Evolutionary conservation across 1,284 basidiomycete genomes (phyloP), one percentile per base, ranked within the genome.

Genomic region (Exobasidium rhododendri): DNA sequence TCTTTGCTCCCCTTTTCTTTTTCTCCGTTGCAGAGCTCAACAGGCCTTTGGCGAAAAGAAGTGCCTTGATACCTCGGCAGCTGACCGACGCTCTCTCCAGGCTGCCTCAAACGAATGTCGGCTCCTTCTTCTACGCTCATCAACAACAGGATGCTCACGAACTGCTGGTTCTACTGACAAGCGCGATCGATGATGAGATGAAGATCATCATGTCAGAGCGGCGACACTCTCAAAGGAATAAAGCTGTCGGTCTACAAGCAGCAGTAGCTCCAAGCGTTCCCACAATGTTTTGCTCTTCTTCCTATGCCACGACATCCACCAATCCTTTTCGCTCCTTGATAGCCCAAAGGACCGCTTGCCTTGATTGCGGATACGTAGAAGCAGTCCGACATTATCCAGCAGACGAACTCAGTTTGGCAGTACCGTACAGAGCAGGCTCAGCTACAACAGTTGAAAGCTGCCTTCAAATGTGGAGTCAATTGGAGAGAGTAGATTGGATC

Each of bases 121-220:
- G 75, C 6, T 67, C 71, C 10, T 67, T 79, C 14, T 60, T 77
- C 2, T 66, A 65, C 0, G 77, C 77, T 3, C 77, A 78, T 22
- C 74, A 77, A 63, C 77, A 79, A 55, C 77, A 79, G 49, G 77
- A 79, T 46, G 76, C 77, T 1, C 77, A 79, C 52, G 77, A 79
- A 59, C 69, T 79, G 14, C 71, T 74, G 51, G 68, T 75, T 0
- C 67, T 79, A 3, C 69, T 79, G 32, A 64, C 70, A 43, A 64
- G 69, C n/a, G 73, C 75, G 1, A 62, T 79, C 24, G 68, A 73
- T 31, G 63, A 64, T 5, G 77, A 79, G 58, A 67, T 70, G 1
- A 64, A 64, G 20, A 55, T 50, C 2, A 65, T 78, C 1, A 55
- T 56, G 10, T 28, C n/a, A 11, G 69, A 70, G 52, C 35, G 50